Percentiles rank a stretch among this genome's conserved stretches.
phyloP scores from a whole-genome alignment of 2,329 filamentous ascomycete species.

The Fusarium nanum region DNA sequence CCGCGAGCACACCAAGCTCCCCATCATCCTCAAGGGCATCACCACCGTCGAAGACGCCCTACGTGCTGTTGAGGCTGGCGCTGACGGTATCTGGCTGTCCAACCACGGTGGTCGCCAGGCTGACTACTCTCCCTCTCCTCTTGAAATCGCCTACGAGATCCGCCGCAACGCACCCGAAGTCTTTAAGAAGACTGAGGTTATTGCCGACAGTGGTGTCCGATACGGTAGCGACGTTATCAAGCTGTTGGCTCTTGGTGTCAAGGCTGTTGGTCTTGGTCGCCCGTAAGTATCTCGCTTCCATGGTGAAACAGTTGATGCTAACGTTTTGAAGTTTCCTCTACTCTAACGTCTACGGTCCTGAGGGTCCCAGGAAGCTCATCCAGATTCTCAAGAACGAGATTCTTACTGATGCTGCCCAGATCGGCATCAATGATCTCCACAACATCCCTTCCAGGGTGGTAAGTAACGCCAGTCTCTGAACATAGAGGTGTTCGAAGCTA shows the following conservation, averaged over 20 bases:
- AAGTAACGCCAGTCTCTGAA: background rate
- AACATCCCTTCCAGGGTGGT: slow-evolving; percentile 42
- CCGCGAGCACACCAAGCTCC: slow-evolving; percentile 49
- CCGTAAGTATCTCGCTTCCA: slow-evolving; percentile 26
- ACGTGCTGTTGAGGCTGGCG: slow-evolving; percentile 49
- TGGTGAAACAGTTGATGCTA: background rate
- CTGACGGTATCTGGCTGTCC: slow-evolving; percentile 54
- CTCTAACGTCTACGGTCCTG: slow-evolving; percentile 61
- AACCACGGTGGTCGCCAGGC: slow-evolving; percentile 59
- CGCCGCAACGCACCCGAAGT: slow-evolving; percentile 53
- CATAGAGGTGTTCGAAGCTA: background rate
- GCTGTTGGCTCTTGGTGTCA: slow-evolving; percentile 54
- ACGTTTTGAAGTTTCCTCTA: slow-evolving; percentile 56
- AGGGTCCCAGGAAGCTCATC: slow-evolving; percentile 60
- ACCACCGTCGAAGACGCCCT: slow-evolving; percentile 54
- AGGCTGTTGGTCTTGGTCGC: slow-evolving; percentile 58
- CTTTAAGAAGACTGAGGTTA: slow-evolving; percentile 51
- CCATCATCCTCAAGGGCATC: slow-evolving; percentile 55
- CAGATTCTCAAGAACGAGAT: slow-evolving; percentile 62
- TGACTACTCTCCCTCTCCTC: slow-evolving; percentile 48
- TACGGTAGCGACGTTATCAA: slow-evolving; percentile 56
- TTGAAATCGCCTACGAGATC: slow-evolving; percentile 48
- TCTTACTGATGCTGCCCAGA: slow-evolving; percentile 50
- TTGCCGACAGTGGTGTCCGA: slow-evolving; percentile 55
- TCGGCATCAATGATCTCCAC: slow-evolving; percentile 47